These are phyloP conservation scores for Acacia confusa DNA, from an alignment of 306 rosid species.

Conservation along the genomic window DNA sequence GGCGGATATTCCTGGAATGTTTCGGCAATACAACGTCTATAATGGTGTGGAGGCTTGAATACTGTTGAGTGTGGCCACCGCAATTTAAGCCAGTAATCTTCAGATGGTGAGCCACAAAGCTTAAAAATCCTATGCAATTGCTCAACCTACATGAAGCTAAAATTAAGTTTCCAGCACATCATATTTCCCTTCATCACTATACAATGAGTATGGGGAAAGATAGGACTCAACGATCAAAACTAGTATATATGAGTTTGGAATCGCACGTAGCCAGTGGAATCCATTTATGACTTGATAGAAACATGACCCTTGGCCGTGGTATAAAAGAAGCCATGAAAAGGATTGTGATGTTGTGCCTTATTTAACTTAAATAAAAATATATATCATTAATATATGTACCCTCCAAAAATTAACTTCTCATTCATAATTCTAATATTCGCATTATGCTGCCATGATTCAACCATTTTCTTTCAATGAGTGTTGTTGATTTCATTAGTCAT, in stretches of 20 bases:
- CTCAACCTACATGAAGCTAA: conserved; percentile 64
- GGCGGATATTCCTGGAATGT: conserved; percentile 70
- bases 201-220: background rate
- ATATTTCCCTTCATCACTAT: background rate
- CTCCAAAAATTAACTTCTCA: background rate
- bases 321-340: background rate
- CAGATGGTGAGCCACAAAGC: conserved; percentile 95
- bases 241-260: conserved; percentile 9
- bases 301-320: background rate
- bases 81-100: conserved; percentile 78
- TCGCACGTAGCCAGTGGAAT: background rate
- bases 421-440: background rate
- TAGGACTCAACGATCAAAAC: conserved; percentile 15
- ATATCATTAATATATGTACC: background rate
- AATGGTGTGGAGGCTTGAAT: conserved; percentile 81
- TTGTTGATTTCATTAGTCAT: background rate
- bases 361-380: background rate
- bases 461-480: background rate
- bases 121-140: conserved; percentile 92
- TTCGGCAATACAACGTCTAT: conserved; percentile 68
- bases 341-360: background rate
- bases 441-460: background rate
- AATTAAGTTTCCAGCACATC: conserved; percentile 25
- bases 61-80: conserved; percentile 58
- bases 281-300: background rate